phyloP scores from a whole-genome alignment of 2,329 filamentous ascomycete species.

The Exophiala aquamarina region DNA sequence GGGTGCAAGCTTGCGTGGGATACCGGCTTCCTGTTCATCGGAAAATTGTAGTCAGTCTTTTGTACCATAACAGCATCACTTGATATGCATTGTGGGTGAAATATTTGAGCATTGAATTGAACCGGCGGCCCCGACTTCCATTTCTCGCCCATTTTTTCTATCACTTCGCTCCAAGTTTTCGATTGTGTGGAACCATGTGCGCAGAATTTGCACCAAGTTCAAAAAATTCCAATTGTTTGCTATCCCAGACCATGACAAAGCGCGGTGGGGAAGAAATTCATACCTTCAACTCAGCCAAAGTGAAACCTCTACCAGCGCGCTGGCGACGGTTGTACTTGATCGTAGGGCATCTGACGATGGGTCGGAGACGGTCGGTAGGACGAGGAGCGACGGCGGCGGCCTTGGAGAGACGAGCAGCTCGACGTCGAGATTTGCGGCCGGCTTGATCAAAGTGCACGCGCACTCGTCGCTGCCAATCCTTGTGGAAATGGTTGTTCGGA shows the following conservation, averaged over 20 bases:
- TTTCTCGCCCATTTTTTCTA: too few species aligned
- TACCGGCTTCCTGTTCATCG: conserved; percentile 75
- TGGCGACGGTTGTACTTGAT: conserved; percentile 99
- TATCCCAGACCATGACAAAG: background rate
- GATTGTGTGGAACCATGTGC: too few species aligned
- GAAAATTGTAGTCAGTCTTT: conserved; percentile 11
- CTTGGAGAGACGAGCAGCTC: conserved; percentile 89
- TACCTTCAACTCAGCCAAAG: conserved; percentile 97
- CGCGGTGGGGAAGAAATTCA: conserved; percentile 28
- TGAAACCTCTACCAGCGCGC: conserved; percentile 95
- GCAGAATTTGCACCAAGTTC: background rate
- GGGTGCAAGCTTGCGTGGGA: conserved; percentile 88
- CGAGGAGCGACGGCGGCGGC: conserved; percentile 92
- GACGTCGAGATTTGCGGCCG: conserved; percentile 91
- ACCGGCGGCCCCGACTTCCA: background rate
- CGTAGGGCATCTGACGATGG: conserved; percentile 94
- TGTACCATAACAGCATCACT: background rate
- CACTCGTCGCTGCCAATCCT: conserved; percentile 99
- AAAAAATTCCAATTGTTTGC: too few species aligned
- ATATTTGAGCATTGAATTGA: background rate
- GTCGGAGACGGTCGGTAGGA: conserved; percentile 94
- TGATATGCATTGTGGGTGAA: background rate
- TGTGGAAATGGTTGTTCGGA: conserved; percentile 71
- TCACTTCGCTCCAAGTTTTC: too few species aligned
- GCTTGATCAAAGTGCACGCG: conserved; percentile 99